Conservation (phyloP, 805 yeast genomes). For the Schizosaccharomyces pombe region DNA sequence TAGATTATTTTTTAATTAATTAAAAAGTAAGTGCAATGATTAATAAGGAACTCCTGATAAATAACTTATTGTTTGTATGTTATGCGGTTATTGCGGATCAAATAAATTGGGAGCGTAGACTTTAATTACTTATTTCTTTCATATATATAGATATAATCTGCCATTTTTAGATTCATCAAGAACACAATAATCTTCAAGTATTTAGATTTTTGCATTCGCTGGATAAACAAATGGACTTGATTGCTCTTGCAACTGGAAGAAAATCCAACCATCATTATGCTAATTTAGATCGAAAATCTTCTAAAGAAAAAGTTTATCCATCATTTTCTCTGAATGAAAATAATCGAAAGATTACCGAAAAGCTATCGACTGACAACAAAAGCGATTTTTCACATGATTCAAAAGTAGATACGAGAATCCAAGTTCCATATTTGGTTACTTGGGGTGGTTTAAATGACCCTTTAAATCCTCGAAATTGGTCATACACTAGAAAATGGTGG, state of each 20-base stretch:
- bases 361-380: neutral
- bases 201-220: too few species aligned
- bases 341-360: neutral
- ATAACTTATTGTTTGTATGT: too few species aligned
- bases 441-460: conserved; percentile 37
- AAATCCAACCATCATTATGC: neutral
- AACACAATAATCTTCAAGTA: too few species aligned
- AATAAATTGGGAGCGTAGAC: too few species aligned
- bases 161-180: too few species aligned
- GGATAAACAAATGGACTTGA: neutral
- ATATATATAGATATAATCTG: too few species aligned
- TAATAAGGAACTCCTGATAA: too few species aligned
- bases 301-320: neutral
- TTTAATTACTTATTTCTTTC: too few species aligned
- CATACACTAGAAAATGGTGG: conserved; percentile 8
- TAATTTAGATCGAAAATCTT: neutral
- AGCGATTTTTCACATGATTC: neutral
- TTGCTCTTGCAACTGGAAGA: neutral
- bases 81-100: too few species aligned
- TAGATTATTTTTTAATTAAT: too few species aligned
- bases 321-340: neutral
- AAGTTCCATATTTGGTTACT: neutral
- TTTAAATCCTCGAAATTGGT: conserved; percentile 37
- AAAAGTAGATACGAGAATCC: neutral
- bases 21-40: too few species aligned